A percentile compares a stretch with the other conserved stretches of the same genome.
Conservation (phyloP, 2,329 filamentous ascomycete species). For the Emericellopsis atlantica region DNA sequence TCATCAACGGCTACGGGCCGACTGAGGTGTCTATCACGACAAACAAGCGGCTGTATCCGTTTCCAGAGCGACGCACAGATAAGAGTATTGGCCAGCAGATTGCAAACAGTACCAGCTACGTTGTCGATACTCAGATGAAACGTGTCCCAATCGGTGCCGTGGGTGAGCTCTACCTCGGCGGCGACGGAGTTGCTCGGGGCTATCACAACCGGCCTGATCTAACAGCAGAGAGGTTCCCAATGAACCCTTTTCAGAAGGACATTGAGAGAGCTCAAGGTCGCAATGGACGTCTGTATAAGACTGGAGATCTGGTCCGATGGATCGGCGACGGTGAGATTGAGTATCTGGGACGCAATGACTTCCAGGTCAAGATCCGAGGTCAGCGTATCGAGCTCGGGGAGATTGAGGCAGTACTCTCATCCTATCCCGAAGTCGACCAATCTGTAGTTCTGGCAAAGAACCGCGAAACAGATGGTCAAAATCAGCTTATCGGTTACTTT, state of each 20-base stretch:
- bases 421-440: conserved; percentile 1
- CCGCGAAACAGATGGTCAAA: neutral
- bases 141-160: conserved; percentile 2
- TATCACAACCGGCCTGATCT: conserved; percentile 2
- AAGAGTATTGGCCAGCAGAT: conserved; percentile 2
- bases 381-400: conserved; percentile 7
- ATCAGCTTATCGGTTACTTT: conserved; percentile 3
- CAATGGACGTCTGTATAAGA: conserved; percentile 5
- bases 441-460: conserved; percentile 3
- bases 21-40: conserved; percentile 5
- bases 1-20: conserved; percentile 6
- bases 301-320: conserved; percentile 6
- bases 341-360: conserved; percentile 7
- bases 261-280: neutral
- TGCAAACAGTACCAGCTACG: conserved; percentile 13
- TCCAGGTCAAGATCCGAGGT: conserved; percentile 8
- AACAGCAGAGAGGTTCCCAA: conserved; percentile 2
- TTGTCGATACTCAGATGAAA: conserved; percentile 13
- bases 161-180: conserved; percentile 3
- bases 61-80: conserved; percentile 2
- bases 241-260: conserved; percentile 1
- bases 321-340: conserved; percentile 5
- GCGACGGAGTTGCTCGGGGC: conserved; percentile 2
- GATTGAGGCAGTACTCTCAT: conserved; percentile 4
- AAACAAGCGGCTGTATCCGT: conserved; percentile 4